phyloP scores from a whole-genome alignment of 306 rosid species.

The Phaseolus lunatus region DNA sequence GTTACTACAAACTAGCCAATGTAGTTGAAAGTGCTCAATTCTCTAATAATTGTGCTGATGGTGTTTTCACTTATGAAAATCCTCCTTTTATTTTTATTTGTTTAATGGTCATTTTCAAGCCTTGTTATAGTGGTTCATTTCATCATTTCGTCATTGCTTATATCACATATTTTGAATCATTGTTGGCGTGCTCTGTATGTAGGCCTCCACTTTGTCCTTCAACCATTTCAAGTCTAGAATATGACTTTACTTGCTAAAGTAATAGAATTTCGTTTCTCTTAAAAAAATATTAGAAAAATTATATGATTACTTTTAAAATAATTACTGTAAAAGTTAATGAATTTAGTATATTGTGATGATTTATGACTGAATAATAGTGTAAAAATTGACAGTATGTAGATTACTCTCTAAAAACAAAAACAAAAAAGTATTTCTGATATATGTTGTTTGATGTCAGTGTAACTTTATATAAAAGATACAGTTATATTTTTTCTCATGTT shows the following conservation, averaged over 20 bases:
- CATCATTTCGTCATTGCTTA: slow-evolving; percentile 54
- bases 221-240: not conserved
- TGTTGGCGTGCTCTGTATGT: slow-evolving; percentile 7
- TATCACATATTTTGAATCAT: slow-evolving; percentile 42
- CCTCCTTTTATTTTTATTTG: not conserved
- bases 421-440: not conserved
- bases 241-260: not conserved
- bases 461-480: slow-evolving; percentile 1
- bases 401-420: not conserved
- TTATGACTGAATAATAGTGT: not conserved
- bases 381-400: not conserved
- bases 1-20: slow-evolving; percentile 11
- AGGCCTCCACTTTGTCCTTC: slow-evolving; percentile 40
- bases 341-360: not conserved
- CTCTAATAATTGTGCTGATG: slow-evolving; percentile 16
- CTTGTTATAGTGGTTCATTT: slow-evolving; percentile 45
- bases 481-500: not conserved
- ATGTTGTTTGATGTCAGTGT: not conserved
- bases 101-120: slow-evolving; percentile 36
- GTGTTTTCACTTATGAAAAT: slow-evolving; percentile 9
- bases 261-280: not conserved
- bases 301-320: not conserved
- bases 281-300: no score
- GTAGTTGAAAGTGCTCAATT: slow-evolving; percentile 22
- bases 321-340: not conserved